phyloP scores from a whole-genome alignment of 1,284 basidiomycete species.

The Rhodofomes roseus region DNA sequence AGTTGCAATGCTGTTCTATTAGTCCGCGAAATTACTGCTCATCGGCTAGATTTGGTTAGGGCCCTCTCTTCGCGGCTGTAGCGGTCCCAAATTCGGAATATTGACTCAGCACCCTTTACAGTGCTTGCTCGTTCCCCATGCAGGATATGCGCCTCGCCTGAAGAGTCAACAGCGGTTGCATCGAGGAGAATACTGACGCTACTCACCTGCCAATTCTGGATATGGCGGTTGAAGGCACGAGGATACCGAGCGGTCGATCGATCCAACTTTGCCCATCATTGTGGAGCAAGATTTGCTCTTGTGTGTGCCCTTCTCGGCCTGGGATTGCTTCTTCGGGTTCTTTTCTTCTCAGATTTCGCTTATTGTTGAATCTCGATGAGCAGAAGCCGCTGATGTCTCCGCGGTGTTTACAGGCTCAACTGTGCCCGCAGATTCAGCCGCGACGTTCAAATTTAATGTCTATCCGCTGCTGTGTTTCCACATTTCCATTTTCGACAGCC shows the following conservation, averaged over 20 bases:
- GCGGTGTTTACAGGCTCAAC: constrained; percentile 1
- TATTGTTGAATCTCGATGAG: not conserved
- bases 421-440: not conserved
- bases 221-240: not conserved
- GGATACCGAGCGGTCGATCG: not conserved
- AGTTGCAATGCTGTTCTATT: not conserved
- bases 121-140: not conserved
- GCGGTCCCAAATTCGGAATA: not conserved
- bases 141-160: not conserved
- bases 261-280: not conserved
- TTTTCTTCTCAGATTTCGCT: not conserved
- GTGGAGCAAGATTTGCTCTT: constrained; percentile 1
- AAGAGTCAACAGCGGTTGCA: not conserved
- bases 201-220: not conserved
- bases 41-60: not conserved
- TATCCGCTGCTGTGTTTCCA: not conserved
- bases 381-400: not conserved
- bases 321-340: not conserved
- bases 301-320: not conserved
- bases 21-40: not conserved
- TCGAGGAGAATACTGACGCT: not conserved
- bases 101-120: not conserved
- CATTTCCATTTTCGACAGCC: not conserved
- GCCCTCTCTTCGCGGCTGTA: not conserved
- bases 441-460: not conserved